Percentiles rank a stretch among this genome's conserved stretches.
These are phyloP conservation scores for Pyrenopolyporus hunteri DNA, from an alignment of 495 filamentous ascomycete species.

Conservation along the genomic window DNA sequence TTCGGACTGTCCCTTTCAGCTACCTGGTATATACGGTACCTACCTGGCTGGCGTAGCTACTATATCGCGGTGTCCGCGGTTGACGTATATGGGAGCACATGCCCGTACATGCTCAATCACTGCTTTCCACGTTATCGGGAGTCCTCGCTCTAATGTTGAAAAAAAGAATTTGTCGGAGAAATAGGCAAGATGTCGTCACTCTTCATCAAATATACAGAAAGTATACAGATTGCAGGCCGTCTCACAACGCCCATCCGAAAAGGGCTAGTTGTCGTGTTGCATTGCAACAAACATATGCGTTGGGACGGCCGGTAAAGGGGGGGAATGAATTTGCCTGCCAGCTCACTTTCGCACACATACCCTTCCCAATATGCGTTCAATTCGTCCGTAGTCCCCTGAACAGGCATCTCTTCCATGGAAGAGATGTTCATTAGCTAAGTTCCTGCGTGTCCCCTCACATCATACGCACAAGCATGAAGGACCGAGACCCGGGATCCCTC, in stretches of 20 bases:
- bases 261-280: constrained; percentile 27
- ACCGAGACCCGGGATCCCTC: constrained; percentile 20
- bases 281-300: constrained; percentile 19
- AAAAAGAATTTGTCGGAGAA: constrained; percentile 14
- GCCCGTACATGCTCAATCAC: constrained; percentile 26
- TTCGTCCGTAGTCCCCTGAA: not conserved
- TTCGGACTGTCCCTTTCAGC: constrained; percentile 15
- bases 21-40: not conserved
- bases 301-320: constrained; percentile 19
- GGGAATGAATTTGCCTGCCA: constrained; percentile 18
- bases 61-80: constrained; percentile 30
- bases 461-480: constrained; percentile 19
- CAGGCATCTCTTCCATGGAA: not conserved
- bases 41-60: not conserved
- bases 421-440: constrained; percentile 20
- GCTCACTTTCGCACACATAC: constrained; percentile 16
- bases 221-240: constrained; percentile 10
- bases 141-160: constrained; percentile 2
- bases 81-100: constrained; percentile 28
- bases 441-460: constrained; percentile 1
- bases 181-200: constrained; percentile 33
- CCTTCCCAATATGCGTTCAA: constrained; percentile 15
- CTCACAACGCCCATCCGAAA: constrained; percentile 14
- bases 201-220: constrained; percentile 10
- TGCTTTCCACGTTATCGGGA: constrained; percentile 36